Base-by-base conservation (phyloP, 768 basidiomycete species). In the Phlebiopsis gigantea region DNA sequence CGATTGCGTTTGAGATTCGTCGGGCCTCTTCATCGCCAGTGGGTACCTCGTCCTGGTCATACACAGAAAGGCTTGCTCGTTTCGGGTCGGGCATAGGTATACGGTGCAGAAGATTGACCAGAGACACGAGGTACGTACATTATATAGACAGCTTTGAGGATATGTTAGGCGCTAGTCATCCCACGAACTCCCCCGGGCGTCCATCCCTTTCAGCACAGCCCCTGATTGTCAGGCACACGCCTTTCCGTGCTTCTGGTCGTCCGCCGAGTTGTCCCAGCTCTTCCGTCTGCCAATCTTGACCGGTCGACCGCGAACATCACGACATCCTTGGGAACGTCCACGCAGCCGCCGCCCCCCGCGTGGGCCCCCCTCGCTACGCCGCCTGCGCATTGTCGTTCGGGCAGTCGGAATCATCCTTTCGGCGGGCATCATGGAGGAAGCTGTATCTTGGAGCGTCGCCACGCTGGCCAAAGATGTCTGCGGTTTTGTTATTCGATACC, bases 201-300 rank as follows among this genome's bases (percentile, higher is more conserved):
- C 46, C 52, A 47, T 54, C 50, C 46, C 21, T 25, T 26, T 55
- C 52, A 47, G 55, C 58, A 60, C 58, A 55, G 58, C 58, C 58
- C 47, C 58, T 60, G 58, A 60, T 60, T 56, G 55, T 60, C 58
- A 60, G 58, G 58, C 58, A 60, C 58, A 28, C 48, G 42, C 17
- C 19, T 44, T 31, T 44, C 26, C 55, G 15, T 46, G 28, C 46
- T 56, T 46, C 46, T 56, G 45, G 46, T n/a, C 55, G 26, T 42
- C 28, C 24, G 42, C 30, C 31, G 25, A 30, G 25, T 54, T 46
- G 53, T 14, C 47, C 24, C 12, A 39, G 17, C 34, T 39, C 47
- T 19, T 25, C 44, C 44, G 44, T 39, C 34, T 39, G 34, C 34
- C 34, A 39, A 39, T 39, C 34, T 39, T 39, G 34, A 39, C 44